Percentiles rank a stretch among this genome's conserved stretches.
These are phyloP conservation scores for Symbiotaphrina buchneri DNA, from an alignment of 495 filamentous ascomycete species.

Conservation along the genomic window DNA sequence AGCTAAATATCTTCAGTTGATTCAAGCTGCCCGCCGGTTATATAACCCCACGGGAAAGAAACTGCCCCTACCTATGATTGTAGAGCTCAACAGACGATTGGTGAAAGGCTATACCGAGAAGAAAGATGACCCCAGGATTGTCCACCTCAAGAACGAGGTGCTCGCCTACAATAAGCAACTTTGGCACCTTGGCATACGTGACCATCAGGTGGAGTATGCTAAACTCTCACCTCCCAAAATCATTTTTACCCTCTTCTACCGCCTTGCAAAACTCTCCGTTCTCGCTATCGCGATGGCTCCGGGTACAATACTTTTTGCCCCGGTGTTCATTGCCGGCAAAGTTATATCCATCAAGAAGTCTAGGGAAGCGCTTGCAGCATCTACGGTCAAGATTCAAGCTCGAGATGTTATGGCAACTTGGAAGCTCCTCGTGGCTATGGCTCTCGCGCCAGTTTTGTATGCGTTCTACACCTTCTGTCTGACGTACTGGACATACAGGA, in stretches of 20 bases:
- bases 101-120: constrained; percentile 83
- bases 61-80: constrained; percentile 77
- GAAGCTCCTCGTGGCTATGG: constrained; percentile 87
- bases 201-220: constrained; percentile 91
- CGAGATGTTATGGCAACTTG: constrained; percentile 94
- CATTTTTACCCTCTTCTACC: constrained; percentile 55
- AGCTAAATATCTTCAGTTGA: constrained; percentile 29
- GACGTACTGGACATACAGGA: constrained; percentile 55
- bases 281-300: constrained; percentile 69
- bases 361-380: constrained; percentile 71
- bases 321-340: constrained; percentile 80
- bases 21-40: constrained; percentile 81
- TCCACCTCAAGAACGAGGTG: constrained; percentile 56
- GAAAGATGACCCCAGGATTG: constrained; percentile 74
- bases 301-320: constrained; percentile 67
- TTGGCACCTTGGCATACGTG: constrained; percentile 61
- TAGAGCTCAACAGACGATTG: constrained; percentile 86
- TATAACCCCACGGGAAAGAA: constrained; percentile 93
- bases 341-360: constrained; percentile 81
- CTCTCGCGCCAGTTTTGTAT: constrained; percentile 71
- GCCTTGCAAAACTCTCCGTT: constrained; percentile 48
- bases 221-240: constrained; percentile 58
- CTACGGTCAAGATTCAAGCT: constrained; percentile 82
- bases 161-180: constrained; percentile 77
- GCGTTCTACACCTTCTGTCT: constrained; percentile 53